Base-by-base conservation (phyloP, 257 asterid species). In the Capsicum rhomboideum region DNA sequence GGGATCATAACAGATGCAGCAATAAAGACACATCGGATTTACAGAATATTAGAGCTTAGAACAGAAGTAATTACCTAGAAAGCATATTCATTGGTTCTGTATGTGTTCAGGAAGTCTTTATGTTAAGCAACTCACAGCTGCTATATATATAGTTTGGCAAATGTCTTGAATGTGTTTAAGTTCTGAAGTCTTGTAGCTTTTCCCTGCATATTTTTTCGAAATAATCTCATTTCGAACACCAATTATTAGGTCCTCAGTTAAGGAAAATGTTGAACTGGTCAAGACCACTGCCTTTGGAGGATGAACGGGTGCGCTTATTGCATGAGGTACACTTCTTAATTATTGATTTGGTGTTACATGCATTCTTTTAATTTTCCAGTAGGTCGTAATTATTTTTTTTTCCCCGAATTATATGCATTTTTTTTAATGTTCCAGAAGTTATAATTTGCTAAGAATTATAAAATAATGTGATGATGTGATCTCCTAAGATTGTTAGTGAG, bases 251-350 rank as follows among this genome's bases (percentile, higher is more conserved):
- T 86, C 96, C 90, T 71, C 94, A 97, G 63, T 87, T 95, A n/a
- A 95, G 98, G 46, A 90, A 90, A 84, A 86, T 97, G 95, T 89
- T 97, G 80, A 93, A 91, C 28, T 95, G 99, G 99, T 92, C 96
- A 6, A 90, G 97, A 89, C 97, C 98, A 58, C 90, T 97, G 78
- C 98, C 99, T 82, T 85, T 97, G 95, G 99, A 97, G 87, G 98
- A 95, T 84, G 98, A 97, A 87, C 91, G 98, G 26, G 92, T 93
- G 85, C 99, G 98, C 85, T 89, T 97, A 86, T 18, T 97, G 85
- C 98, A 93, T 64, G 99, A 97, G 99, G 99, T 97, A 84, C 82
- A 17, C 52, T 68, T 85, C 46, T 31, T 49, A 18, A 31, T 31
- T 28, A 8, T 74, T 55, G 72, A 37, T 53, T 63, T 14, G 53